Evolutionary conservation across 805 yeast species (phyloP), one percentile per base, ranked within the genome.

Genomic region (Saturnispora dispora): DNA sequence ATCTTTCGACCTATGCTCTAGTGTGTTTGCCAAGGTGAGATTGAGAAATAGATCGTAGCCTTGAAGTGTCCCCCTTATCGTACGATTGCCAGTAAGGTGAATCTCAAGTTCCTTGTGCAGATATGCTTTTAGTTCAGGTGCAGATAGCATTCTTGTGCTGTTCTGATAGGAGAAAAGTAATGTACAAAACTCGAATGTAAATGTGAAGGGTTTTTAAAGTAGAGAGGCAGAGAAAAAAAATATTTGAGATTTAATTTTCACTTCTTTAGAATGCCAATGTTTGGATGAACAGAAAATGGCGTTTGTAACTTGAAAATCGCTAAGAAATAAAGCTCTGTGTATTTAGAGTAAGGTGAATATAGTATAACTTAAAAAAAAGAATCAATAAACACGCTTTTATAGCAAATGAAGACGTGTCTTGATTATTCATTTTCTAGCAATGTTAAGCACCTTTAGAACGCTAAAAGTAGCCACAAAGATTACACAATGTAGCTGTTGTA

Each of bases 101-200:
- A 48, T 41, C 41, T 35, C 45, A 7, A 48, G 35, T 13, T 48
- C 51, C 40, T 48, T 48, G 36, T 48, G 51, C 5, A 48, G 17
- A n/a, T 48, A 48, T 8, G 51, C 32, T 23, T 48, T 48, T 3
- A 48, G 51, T 43, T 48, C 51, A 11, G 51, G 51, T 4, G 51
- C 51, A 8, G 51, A 30, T 22, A 48, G 42, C 51, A 48, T 48
- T 18, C 8, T 37, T 9, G 17, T 17, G 13, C 8, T 18, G 8
- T 18, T 9, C 18, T 18, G n/a, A 6, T 35, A 15, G 28, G 10
- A 25, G 36, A 30, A 15, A 32, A 15, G 35, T 4, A n/a, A n/a
- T 17, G 39, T 37, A 18, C 23, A 37, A 30, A 30, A 30, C 33
- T 13, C 10, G 33, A 30, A 9, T 30, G 6, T 30, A 13, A 30